These are phyloP conservation scores for Xylaria longipes DNA, from an alignment of 495 filamentous ascomycete species.

Conservation along the genomic window DNA sequence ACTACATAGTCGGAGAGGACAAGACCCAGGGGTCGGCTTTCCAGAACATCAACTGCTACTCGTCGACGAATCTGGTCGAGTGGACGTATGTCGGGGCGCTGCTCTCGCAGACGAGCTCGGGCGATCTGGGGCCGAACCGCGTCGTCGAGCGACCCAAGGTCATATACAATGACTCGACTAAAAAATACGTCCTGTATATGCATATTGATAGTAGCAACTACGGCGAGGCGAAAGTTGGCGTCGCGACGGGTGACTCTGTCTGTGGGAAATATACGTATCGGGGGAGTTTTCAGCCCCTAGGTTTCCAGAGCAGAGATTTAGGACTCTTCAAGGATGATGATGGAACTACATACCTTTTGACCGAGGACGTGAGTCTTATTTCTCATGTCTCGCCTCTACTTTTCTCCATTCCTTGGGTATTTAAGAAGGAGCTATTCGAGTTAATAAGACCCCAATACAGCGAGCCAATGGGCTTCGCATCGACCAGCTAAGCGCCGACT, in stretches of 20 bases:
- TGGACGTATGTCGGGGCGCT: slow-evolving; percentile 66
- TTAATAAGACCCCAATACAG: slow-evolving; percentile 8
- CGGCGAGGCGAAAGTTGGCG: slow-evolving; percentile 67
- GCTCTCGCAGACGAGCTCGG: slow-evolving; percentile 54
- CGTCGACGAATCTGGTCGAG: slow-evolving; percentile 63
- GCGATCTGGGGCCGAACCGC: slow-evolving; percentile 66
- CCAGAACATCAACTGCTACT: slow-evolving; percentile 65
- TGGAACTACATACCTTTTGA: slow-evolving; percentile 65
- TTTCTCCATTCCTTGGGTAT: neutral
- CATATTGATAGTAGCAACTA: slow-evolving; percentile 70
- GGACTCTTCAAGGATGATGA: slow-evolving; percentile 67
- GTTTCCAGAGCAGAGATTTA: slow-evolving; percentile 64
- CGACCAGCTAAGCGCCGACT: slow-evolving; percentile 54
- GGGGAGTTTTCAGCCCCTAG: slow-evolving; percentile 53
- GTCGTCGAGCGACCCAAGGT: slow-evolving; percentile 72
- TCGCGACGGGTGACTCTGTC: slow-evolving; percentile 62
- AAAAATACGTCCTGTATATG: slow-evolving; percentile 66
- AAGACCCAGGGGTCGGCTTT: slow-evolving; percentile 65
- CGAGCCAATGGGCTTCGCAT: slow-evolving; percentile 60
- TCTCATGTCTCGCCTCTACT: neutral
- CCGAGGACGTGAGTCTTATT: slow-evolving; percentile 55
- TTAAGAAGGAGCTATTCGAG: neutral
- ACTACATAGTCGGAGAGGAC: slow-evolving; percentile 72
- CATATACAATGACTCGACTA: slow-evolving; percentile 61
- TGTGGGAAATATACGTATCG: slow-evolving; percentile 62